phyloP scores from a whole-genome alignment of 2,329 filamentous ascomycete genomes.

The Helminthosporium solani region DNA sequence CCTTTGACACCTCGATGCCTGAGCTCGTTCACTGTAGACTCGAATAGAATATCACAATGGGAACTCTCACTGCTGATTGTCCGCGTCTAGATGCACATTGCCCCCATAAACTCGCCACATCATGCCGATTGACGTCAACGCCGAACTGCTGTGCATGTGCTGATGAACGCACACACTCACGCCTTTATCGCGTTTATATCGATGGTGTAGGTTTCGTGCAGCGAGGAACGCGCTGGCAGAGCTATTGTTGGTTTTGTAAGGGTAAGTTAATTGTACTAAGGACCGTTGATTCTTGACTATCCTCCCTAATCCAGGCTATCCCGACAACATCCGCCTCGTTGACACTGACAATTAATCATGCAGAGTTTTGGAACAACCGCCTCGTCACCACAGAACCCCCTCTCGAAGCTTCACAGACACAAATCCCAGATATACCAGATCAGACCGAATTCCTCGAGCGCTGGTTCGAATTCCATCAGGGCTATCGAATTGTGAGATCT shows the following conservation, averaged over 20 bases:
- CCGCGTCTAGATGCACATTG: conserved; percentile 41
- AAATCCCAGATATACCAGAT: conserved; percentile 50
- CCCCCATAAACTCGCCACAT: conserved; percentile 46
- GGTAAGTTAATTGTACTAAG: conserved; percentile 20
- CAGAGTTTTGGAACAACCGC: conserved; percentile 52
- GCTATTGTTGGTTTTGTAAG: conserved; percentile 55
- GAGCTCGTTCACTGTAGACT: no score
- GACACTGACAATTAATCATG: conserved; percentile 7
- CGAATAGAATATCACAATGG: conserved; percentile 25
- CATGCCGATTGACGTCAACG: conserved; percentile 45
- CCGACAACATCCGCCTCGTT: neutral
- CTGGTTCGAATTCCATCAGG: conserved; percentile 54
- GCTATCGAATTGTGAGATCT: conserved; percentile 44
- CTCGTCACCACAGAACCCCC: conserved; percentile 45
- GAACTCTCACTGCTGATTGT: conserved; percentile 42
- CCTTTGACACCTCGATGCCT: no score
- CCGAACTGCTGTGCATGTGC: conserved; percentile 45
- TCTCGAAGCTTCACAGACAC: conserved; percentile 46
- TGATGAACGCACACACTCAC: conserved; percentile 44
- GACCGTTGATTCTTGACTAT: neutral
- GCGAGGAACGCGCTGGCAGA: conserved; percentile 51
- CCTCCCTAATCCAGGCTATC: neutral
- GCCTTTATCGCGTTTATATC: conserved; percentile 50
- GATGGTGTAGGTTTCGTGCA: conserved; percentile 54
- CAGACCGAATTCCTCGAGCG: conserved; percentile 48